Evolutionary conservation across 2,329 filamentous ascomycete genomes (phyloP), one percentile per base, ranked within the genome.

Genomic region (Monilinia polystroma): DNA sequence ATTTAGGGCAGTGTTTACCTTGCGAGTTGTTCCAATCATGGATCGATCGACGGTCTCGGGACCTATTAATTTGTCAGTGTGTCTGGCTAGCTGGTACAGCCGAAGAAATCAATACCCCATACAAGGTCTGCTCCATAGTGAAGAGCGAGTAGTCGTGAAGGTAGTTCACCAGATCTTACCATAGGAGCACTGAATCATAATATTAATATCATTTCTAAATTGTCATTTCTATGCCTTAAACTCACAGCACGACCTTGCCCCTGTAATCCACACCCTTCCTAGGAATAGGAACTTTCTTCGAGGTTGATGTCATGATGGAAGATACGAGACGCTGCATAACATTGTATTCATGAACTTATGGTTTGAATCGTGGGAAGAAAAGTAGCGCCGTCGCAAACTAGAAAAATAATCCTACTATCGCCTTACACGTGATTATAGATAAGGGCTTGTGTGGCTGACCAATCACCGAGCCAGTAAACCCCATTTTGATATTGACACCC

Each of bases 51-150:
- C 89, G 5, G 93, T 98, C 79, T 99, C 95, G 41, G 95, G 95
- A 16, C 95, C 89, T 92, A 70, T 0, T 43, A 51, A 35, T 32
- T 26, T 29, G 23, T 67, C 68, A 64, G 68, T 63, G 51, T 64
- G 32, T 55, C 18, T 63, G n/a, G 63, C 71, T 53, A 74, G 63
- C 35, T 47, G 52, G 43, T 23, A 35, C 18, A 26, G 23, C 38
- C 18, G 16, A 18, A 8, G 18, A 43, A 29, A 29, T 18, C 80
- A 83, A 72, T 78, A 91, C 90, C 94, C 94, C 95, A 99, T 72
- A 99, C 95, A 20, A 99, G 83, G 79, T 99, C 95, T 63, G 95
- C 95, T 72, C 95, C 95, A 78, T 99, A 98, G 76, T 96, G 91
- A 69, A 99, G 86, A 43, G 95, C 92, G 54, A 96, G 80, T 35